A percentile compares a stretch with the other conserved stretches of the same genome.
Conservation (phyloP, 768 basidiomycete species). For the Lactarius evosmus region DNA sequence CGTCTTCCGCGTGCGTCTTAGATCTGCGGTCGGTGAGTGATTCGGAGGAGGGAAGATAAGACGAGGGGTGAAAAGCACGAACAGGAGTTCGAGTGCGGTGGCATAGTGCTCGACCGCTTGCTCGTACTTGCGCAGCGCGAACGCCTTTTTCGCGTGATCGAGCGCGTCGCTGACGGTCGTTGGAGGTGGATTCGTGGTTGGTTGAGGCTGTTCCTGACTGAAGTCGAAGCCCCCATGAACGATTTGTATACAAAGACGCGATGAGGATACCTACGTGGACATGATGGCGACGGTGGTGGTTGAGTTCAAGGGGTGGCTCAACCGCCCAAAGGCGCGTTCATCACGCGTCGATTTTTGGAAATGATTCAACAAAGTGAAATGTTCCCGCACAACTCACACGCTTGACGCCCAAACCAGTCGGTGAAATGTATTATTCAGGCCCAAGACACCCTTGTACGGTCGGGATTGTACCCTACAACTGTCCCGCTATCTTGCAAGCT, state of each 20-base stretch:
- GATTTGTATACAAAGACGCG: background rate
- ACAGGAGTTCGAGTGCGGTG: constrained; percentile 80
- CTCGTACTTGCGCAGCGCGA: constrained; percentile 82
- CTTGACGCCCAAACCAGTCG: background rate
- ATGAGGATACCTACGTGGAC: constrained; percentile 18
- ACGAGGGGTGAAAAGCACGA: constrained; percentile 37
- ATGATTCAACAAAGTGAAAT: constrained; percentile 7
- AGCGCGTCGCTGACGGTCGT: constrained; percentile 54
- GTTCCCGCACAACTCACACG: constrained; percentile 2
- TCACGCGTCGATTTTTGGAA: background rate
- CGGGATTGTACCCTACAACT: background rate
- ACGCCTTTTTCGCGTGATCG: constrained; percentile 83
- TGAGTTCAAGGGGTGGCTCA: background rate
- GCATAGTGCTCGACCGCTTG: constrained; percentile 84
- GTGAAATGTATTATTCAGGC: background rate
- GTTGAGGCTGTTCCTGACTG: constrained; percentile 8
- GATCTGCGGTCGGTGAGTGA: constrained; percentile 43
- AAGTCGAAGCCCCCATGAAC: background rate
- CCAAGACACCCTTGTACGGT: background rate
- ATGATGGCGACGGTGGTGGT: background rate
- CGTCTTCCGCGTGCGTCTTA: constrained; percentile 70
- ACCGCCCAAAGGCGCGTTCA: background rate
- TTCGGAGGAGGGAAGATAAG: constrained; percentile 6
- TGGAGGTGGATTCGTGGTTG: constrained; percentile 14
- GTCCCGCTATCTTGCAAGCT: background rate